These are phyloP conservation scores for Xylaria sp. DNA, from an alignment of 2,329 filamentous ascomycete genomes.

Conservation along the genomic window DNA sequence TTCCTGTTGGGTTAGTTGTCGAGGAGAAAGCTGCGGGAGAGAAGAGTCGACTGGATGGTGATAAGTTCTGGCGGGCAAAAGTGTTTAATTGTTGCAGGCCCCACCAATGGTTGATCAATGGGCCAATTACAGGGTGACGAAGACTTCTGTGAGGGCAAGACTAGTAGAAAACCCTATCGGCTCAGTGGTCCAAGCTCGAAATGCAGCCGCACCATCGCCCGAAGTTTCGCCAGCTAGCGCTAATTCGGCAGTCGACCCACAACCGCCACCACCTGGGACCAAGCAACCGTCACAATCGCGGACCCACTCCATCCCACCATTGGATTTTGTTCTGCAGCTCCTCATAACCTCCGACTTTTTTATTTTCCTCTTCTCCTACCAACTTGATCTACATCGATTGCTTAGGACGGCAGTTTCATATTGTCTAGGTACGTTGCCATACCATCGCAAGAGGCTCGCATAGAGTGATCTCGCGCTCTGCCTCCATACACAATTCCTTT, in stretches of 20 bases:
- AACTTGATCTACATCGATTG: slow-evolving; percentile 64
- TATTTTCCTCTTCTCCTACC: slow-evolving; percentile 45
- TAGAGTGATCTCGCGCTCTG: neutral
- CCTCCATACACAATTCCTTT: neutral
- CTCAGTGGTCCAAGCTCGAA: slow-evolving; percentile 23
- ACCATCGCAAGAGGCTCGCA: neutral
- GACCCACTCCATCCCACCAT: slow-evolving; percentile 38
- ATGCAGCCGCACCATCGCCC: slow-evolving; percentile 7
- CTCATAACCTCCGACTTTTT: slow-evolving; percentile 37
- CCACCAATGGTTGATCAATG: slow-evolving; percentile 25
- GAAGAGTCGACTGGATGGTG: slow-evolving; percentile 13
- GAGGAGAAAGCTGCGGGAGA: slow-evolving; percentile 35
- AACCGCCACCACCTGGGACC: slow-evolving; percentile 19
- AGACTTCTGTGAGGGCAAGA: slow-evolving; percentile 41
- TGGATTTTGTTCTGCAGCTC: slow-evolving; percentile 32
- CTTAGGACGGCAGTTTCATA: slow-evolving; percentile 70
- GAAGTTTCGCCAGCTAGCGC: slow-evolving; percentile 36
- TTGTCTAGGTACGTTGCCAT: slow-evolving; percentile 68
- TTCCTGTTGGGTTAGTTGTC: slow-evolving; percentile 31
- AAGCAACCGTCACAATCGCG: neutral
- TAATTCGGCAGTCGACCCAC: slow-evolving; percentile 1
- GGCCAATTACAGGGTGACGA: slow-evolving; percentile 31
- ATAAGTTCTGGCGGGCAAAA: slow-evolving; percentile 29
- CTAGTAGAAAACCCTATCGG: slow-evolving; percentile 45
- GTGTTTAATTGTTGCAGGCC: slow-evolving; percentile 31